Percentiles rank a stretch among this genome's conserved stretches.
These are phyloP conservation scores for Aspergillus carlsbadensis DNA, from an alignment of 495 filamentous ascomycete genomes.

Conservation along the genomic window DNA sequence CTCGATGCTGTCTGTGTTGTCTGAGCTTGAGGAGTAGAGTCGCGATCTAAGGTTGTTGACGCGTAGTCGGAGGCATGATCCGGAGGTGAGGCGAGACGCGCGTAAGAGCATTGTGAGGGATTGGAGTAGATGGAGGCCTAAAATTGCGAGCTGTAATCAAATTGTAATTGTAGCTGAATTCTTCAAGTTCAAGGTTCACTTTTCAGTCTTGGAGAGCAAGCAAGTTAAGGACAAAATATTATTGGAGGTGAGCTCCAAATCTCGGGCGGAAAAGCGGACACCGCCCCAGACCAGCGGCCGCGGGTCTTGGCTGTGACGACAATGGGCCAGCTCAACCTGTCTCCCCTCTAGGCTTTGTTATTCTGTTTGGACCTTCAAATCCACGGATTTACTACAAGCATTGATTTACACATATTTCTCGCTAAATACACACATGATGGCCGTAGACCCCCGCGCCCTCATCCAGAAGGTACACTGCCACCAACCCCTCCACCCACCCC, in stretches of 20 bases:
- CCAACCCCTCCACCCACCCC: constrained; percentile 17
- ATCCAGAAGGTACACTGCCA: constrained; percentile 52
- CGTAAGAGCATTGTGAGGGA: constrained; percentile 18
- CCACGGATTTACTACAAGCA: not conserved
- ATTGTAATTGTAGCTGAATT: no score
- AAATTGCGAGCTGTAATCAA: no score
- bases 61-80: constrained; percentile 9
- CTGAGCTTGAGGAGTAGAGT: constrained; percentile 32
- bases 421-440: no score
- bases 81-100: constrained; percentile 17
- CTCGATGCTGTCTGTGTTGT: constrained; percentile 38
- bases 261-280: not conserved
- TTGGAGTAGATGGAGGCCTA: not conserved
- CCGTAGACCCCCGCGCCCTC: constrained; percentile 56
- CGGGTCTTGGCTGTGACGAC: constrained; percentile 11
- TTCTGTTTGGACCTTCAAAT: not conserved
- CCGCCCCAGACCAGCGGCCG: not conserved
- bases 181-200: no score
- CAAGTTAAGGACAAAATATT: not conserved
- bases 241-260: not conserved
- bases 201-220: no score
- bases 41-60: not conserved
- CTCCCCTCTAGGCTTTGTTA: not conserved
- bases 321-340: not conserved
- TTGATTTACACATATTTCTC: not conserved